Base-by-base conservation (phyloP, 352 stramenopile species). In the Phytophthora megakarya region DNA sequence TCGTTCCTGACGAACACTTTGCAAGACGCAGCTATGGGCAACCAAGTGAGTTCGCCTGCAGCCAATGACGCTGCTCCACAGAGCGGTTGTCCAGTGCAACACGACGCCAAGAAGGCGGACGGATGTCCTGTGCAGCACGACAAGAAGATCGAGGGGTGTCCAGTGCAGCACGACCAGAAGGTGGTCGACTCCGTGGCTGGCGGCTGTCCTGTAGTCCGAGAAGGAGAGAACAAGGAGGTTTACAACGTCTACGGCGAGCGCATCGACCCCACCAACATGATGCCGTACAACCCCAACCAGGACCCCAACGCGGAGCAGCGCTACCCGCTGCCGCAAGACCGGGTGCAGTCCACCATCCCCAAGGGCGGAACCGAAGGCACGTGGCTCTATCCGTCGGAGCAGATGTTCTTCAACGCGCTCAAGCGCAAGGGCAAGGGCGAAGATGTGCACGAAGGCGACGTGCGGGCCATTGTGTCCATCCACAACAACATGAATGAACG, bases 401-500 rank as follows among this genome's bases (percentile, higher is more conserved):
- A 99, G 88, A 99, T 99, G 96, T 99, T 99, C 81, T 99, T 96
- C 76, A 99, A 99, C 75, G 95, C 97, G 26, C 85, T 99, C 22
- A 90, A 90, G 46, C 85, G 97, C 55, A 99, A 99, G 78, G 93
- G 93, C 46, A 99, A 99, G 80, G 86, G 95, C 60, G 95, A 97
- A n/a, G 94, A 98, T 57, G 97, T 98, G 40, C 89, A 98, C 60
- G 94, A 98, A 52, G 87, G 82, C 28, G 88, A 98, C 57, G 91
- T 99, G 47, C 80, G 75, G n/a, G 88, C 78, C 33, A 98, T 99
- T 15, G 96, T 99, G 25, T 96, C 96, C 18, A 98, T 99, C 65
- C 98, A 99, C 86, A 99, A 99, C 86, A 98, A 98, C 77, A 99
- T 99, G 98, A 99, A 99, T 82, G 98, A 99, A 78, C 90, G 90